A percentile compares a stretch with the other conserved stretches of the same genome.
phyloP scores from a whole-genome alignment of 2,329 filamentous ascomycete species.

The Truncatella angustata region DNA sequence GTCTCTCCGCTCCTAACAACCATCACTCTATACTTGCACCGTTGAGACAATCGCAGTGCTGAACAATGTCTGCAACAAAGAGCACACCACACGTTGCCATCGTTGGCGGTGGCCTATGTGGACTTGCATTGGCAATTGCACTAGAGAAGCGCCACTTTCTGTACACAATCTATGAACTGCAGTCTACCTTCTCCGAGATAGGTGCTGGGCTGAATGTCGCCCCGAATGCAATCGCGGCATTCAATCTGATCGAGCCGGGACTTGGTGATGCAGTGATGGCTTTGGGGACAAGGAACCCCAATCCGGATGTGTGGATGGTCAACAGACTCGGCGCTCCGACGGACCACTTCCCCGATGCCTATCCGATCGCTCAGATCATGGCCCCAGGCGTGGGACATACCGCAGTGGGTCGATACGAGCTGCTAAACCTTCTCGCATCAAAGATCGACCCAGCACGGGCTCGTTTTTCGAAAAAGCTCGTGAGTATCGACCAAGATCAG shows the following conservation, averaged over 20 bases:
- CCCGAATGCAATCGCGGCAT: conserved; percentile 5
- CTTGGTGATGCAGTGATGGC: not conserved
- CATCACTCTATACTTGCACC: not conserved
- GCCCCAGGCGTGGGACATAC: conserved; percentile 1
- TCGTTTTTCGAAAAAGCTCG: not conserved
- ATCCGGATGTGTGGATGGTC: conserved; percentile 6
- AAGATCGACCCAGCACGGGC: conserved; percentile 1
- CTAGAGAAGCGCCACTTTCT: not conserved
- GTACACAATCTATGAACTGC: conserved; percentile 7
- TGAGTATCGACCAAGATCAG: not conserved
- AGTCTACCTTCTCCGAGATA: conserved; percentile 2
- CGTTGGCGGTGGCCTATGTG: conserved; percentile 6
- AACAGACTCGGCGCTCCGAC: conserved; percentile 4
- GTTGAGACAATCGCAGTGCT: not conserved
- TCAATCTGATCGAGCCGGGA: conserved; percentile 2
- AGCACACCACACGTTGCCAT: not conserved
- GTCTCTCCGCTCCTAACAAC: not conserved
- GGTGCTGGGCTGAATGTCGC: conserved; percentile 4
- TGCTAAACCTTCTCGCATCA: not conserved
- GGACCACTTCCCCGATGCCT: not conserved
- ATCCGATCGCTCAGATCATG: not conserved
- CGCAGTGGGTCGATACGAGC: conserved; percentile 1
- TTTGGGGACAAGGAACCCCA: not conserved
- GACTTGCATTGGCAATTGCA: conserved; percentile 2
- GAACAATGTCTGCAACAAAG: not conserved